phyloP scores from a whole-genome alignment of 2,329 filamentous ascomycete genomes.

The Conoideocrella luteorostrata region DNA sequence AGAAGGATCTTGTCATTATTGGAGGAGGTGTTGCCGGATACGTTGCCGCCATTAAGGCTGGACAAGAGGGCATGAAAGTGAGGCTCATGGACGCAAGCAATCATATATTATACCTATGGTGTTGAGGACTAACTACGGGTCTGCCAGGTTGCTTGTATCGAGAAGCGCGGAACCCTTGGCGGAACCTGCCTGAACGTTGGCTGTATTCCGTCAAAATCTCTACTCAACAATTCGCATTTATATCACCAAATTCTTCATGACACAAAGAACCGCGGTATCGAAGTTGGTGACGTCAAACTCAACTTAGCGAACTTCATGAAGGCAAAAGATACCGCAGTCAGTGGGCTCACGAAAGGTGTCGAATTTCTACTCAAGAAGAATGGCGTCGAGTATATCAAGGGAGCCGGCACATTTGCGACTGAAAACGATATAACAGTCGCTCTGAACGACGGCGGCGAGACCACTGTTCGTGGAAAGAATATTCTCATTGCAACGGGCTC shows the following conservation, averaged over 20 bases:
- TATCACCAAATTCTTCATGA: conserved; percentile 98
- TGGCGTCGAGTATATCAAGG: conserved; percentile 96
- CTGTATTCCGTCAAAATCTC: conserved; percentile 98
- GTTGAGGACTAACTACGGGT: conserved; percentile 8
- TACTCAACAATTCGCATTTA: conserved; percentile 98
- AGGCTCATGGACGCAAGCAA: conserved; percentile 15
- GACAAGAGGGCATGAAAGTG: conserved; percentile 96
- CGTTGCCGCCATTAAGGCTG: conserved; percentile 98
- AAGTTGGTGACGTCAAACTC: conserved; percentile 93
- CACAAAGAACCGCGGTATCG: conserved; percentile 93
- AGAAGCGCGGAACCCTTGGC: conserved; percentile 91
- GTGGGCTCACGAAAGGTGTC: conserved; percentile 87
- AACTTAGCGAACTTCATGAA: conserved; percentile 97
- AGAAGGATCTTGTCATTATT: conserved; percentile 96
- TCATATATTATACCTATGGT: not conserved
- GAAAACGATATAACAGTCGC: conserved; percentile 89
- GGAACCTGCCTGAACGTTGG: conserved; percentile 98
- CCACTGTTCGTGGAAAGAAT: conserved; percentile 84
- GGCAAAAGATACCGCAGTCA: conserved; percentile 90
- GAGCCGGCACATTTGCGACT: conserved; percentile 77
- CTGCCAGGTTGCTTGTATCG: conserved; percentile 83
- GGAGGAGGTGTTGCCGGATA: conserved; percentile 97
- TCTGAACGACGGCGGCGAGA: conserved; percentile 86
- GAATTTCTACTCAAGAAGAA: conserved; percentile 99
- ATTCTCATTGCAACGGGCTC: conserved; percentile 96